Percentiles rank a stretch among this genome's conserved stretches.
Evolutionary conservation across 106 monocot species (phyloP).

Genomic region (Phalaenopsis aphrodite): DNA sequence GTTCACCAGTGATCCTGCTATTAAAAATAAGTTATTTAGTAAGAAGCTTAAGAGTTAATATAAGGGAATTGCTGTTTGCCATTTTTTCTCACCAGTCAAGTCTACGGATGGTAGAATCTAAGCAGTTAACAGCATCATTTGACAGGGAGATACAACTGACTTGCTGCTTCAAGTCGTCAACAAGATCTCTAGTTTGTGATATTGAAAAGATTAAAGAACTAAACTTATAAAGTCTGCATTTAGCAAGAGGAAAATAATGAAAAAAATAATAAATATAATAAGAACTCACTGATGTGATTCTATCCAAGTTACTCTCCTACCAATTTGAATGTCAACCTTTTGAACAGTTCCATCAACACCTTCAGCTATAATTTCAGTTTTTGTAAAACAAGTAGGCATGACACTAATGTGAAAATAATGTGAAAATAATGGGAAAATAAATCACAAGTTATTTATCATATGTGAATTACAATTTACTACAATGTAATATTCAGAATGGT

Average conservation of each 20-base stretch:
- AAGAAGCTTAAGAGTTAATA: background rate
- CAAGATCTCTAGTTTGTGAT: slow-evolving; percentile 51
- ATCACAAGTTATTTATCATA: slow-evolving; percentile 5
- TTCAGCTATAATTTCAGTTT: slow-evolving; percentile 93
- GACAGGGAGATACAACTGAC: slow-evolving; percentile 94
- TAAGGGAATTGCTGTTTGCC: background rate
- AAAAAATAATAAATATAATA: background rate
- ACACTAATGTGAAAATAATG: slow-evolving; percentile 77
- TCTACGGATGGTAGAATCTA: slow-evolving; percentile 87
- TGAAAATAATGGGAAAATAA: slow-evolving; percentile 53
- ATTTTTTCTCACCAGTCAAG: slow-evolving; percentile 60
- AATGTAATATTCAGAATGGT: background rate
- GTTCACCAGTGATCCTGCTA: slow-evolving; percentile 72
- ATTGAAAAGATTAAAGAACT: background rate
- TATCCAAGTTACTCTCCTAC: slow-evolving; percentile 44
- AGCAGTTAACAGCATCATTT: slow-evolving; percentile 82
- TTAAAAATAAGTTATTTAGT: background rate
- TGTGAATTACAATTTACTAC: background rate
- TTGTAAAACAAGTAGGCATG: slow-evolving; percentile 86
- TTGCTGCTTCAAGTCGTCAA: slow-evolving; percentile 76
- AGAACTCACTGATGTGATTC: background rate
- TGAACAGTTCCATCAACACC: slow-evolving; percentile 98
- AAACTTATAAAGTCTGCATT: background rate
- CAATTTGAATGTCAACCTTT: slow-evolving; percentile 94
- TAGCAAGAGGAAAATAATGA: background rate